Evolutionary conservation across 192 early-diverging fungal genomes (phyloP).

Genomic region (Ambispora gerdemannii): DNA sequence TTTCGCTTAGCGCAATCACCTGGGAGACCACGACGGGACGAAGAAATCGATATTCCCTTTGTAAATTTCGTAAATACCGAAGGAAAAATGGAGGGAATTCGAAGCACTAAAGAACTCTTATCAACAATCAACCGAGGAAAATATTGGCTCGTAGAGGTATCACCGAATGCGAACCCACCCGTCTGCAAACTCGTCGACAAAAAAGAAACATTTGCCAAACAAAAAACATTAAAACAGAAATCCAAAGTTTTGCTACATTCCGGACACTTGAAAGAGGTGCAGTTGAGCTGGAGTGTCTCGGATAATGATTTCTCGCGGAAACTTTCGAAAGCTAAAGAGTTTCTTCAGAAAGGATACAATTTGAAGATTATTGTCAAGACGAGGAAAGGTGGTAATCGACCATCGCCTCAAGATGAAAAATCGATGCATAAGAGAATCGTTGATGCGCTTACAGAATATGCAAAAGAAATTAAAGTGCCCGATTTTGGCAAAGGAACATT

Average conservation of each 20-base stretch:
- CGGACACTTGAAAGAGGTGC: constrained; percentile 44
- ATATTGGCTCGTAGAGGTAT: constrained; percentile 50
- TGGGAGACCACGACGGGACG: constrained; percentile 45
- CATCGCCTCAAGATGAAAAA: background rate
- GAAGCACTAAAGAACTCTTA: constrained; percentile 32
- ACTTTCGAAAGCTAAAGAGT: constrained; percentile 42
- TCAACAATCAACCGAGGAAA: constrained; percentile 40
- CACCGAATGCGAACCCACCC: constrained; percentile 35
- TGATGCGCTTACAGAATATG: background rate
- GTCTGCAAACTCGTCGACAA: constrained; percentile 54
- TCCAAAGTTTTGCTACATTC: constrained; percentile 39
- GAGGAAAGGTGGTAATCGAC: background rate
- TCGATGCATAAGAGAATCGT: background rate
- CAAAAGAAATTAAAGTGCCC: background rate
- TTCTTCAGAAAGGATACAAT: constrained; percentile 52
- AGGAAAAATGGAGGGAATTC: constrained; percentile 39
- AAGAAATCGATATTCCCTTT: constrained; percentile 47
- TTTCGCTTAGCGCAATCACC: background rate
- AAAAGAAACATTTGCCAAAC: constrained; percentile 49
- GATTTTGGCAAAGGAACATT: too few species aligned
- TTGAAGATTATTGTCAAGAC: constrained; percentile 46
- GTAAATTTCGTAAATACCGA: constrained; percentile 45
- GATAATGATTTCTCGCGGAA: constrained; percentile 51
- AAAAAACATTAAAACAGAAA: constrained; percentile 45
- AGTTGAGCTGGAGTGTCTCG: constrained; percentile 52